Evolutionary conservation across 176 grass and related monocot species (phyloP), one percentile per base, ranked within the genome.

Genomic region (Poa pratensis): DNA sequence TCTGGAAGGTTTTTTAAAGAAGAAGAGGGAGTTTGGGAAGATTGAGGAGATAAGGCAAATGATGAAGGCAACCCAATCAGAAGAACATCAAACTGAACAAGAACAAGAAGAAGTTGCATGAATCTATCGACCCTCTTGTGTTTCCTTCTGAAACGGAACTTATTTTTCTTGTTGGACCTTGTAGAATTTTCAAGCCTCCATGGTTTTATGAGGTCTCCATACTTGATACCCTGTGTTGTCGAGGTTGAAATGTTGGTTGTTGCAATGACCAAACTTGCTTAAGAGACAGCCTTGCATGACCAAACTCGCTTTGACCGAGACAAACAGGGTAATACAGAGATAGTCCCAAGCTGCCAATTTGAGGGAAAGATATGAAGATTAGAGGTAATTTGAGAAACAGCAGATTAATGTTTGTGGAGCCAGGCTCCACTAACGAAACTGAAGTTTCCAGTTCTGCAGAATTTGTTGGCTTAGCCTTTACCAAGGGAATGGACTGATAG

Each of bases 1-100:
- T 77, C 89, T 97, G 79, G 85, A 98, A 83, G 79, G 83, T 3
- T 93, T 91, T 90, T 79, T 97, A 84, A 79, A 63, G 28, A 86
- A 34, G 67, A 62, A 65, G 57, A 50, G 87, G 24, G 85, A 93
- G 57, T 84, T 87, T 2, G 89, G 87, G 80, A 95, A 93, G 87
- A 8, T 92, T 71, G 88, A 92, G 18, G 93, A 93, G 73, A 86
- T 98, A 72, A 49, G 35, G 35, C 79, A 91, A 68, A 91, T 95
- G 87, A 88, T 88, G 91, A 88, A 89, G 80, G 55, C 77, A 77
- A 27, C 43, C 43, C 87, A 88, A 17, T 46, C 52, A 40, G 68
- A 84, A 9, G 80, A 32, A 17, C 84, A 80, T 80, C 75, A 80
- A 83, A 28, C 35, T 32, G 39, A 80, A 59, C 66, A 90, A 32